These are phyloP conservation scores for Murraya paniculata DNA, from an alignment of 345 rosid species.

Conservation along the genomic window DNA sequence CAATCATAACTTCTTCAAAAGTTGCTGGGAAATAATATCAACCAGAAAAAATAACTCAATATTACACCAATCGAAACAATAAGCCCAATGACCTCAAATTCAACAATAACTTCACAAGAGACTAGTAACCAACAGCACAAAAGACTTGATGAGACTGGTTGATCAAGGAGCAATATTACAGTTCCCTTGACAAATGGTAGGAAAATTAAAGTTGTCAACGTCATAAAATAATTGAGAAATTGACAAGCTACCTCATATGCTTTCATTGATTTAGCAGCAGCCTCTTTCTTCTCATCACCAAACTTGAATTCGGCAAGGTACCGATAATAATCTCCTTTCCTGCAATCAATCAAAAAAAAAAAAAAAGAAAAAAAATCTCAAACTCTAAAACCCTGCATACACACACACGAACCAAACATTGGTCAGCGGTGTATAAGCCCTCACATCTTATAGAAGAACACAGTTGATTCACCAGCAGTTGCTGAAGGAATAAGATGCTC, in stretches of 20 bases:
- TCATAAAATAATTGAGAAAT: neutral
- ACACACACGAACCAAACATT: neutral
- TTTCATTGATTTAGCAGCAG: constrained; percentile 45
- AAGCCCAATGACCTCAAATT: neutral
- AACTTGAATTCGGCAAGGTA: constrained; percentile 56
- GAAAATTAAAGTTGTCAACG: neutral
- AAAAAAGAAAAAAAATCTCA: neutral
- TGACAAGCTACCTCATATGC: constrained; percentile 38
- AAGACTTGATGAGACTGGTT: neutral
- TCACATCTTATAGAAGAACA: constrained; percentile 39
- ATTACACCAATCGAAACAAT: neutral
- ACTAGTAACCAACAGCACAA: neutral
- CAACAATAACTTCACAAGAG: neutral
- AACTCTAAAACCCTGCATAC: neutral
- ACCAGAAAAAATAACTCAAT: neutral
- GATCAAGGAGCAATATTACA: neutral
- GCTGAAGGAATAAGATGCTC: constrained; percentile 40
- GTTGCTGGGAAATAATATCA: neutral
- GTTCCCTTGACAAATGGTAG: neutral
- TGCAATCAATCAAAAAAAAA: constrained; percentile 13
- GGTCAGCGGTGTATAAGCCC: neutral
- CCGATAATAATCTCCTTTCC: constrained; percentile 63
- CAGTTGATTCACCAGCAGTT: constrained; percentile 33
- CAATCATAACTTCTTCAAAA: neutral
- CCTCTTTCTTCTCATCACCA: constrained; percentile 44